phyloP scores from a whole-genome alignment of 1,284 basidiomycete species.

The Termitomyces sp. region DNA sequence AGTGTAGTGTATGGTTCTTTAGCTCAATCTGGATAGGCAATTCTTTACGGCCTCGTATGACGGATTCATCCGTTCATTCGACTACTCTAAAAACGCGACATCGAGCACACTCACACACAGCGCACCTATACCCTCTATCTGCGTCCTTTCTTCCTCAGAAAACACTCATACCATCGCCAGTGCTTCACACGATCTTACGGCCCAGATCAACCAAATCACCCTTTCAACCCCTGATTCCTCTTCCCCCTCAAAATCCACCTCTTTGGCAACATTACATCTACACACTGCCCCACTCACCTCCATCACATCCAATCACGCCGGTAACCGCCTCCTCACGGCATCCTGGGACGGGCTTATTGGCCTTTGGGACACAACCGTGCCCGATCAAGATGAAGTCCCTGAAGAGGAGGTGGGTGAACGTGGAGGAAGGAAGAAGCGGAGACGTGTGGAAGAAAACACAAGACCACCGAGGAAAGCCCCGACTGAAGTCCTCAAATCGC shows the following conservation, averaged over 20 bases:
- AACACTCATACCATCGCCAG: slow-evolving; percentile 58
- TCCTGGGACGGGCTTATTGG: slow-evolving; percentile 82
- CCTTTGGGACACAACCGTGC: slow-evolving; percentile 67
- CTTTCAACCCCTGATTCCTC: slow-evolving; percentile 25
- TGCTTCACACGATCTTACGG: slow-evolving; percentile 80
- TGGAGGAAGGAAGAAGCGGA: slow-evolving; percentile 20
- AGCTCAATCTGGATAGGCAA: slow-evolving; percentile 33
- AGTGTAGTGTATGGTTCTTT: not conserved
- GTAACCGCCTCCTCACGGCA: slow-evolving; percentile 63
- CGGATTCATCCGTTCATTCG: slow-evolving; percentile 69
- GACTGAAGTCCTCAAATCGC: slow-evolving; percentile 62
- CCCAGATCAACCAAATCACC: slow-evolving; percentile 55
- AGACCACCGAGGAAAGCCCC: slow-evolving; percentile 57
- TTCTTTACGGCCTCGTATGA: slow-evolving; percentile 83
- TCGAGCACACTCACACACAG: slow-evolving; percentile 49
- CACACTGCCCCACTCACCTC: slow-evolving; percentile 74
- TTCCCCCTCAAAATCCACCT: slow-evolving; percentile 29
- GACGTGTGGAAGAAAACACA: slow-evolving; percentile 35
- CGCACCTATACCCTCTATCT: slow-evolving; percentile 72
- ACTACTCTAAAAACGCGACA: slow-evolving; percentile 58
- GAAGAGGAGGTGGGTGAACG: slow-evolving; percentile 23
- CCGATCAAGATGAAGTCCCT: slow-evolving; percentile 57
- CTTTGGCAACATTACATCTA: slow-evolving; percentile 63
- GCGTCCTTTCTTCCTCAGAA: slow-evolving; percentile 39
- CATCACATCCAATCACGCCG: slow-evolving; percentile 49